phyloP scores from a whole-genome alignment of 371 early-diverging fungal species.

The Sporodiniella umbellata region DNA sequence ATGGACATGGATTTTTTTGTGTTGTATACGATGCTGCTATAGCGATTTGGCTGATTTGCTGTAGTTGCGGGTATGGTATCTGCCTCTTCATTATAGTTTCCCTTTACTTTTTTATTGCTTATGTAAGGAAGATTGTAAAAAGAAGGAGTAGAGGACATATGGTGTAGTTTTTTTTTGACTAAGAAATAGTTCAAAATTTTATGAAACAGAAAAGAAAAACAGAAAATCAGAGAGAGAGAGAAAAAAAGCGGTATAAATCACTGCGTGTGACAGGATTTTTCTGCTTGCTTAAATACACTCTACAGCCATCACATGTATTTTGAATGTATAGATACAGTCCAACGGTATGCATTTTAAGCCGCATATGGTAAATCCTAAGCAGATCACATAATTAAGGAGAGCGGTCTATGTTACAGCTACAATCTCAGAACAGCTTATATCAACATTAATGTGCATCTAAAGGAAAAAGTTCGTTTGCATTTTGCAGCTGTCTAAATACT shows the following conservation, averaged over 20 bases:
- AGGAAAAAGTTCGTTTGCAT: too few species aligned
- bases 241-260: not conserved
- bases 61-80: slow-evolving; percentile 36
- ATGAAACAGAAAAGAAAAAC: not conserved
- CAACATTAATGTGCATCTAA: too few species aligned
- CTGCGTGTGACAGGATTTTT: not conserved
- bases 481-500: too few species aligned
- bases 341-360: not conserved
- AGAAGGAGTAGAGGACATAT: not conserved
- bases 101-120: not conserved
- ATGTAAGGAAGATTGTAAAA: not conserved
- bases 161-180: not conserved
- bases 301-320: not conserved
- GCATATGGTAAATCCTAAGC: not conserved
- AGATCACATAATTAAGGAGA: not conserved
- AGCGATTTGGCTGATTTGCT: slow-evolving; percentile 15
- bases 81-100: slow-evolving; percentile 38
- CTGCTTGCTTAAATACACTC: not conserved
- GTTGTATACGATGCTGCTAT: not conserved
- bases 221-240: not conserved
- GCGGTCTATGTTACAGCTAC: not conserved
- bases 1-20: slow-evolving; percentile 32
- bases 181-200: too few species aligned
- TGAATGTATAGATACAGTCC: not conserved
- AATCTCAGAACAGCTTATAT: not conserved